Percentiles rank a stretch among this genome's conserved stretches.
phyloP scores from a whole-genome alignment of 2,329 filamentous ascomycete species.

The Xylogone sp. region DNA sequence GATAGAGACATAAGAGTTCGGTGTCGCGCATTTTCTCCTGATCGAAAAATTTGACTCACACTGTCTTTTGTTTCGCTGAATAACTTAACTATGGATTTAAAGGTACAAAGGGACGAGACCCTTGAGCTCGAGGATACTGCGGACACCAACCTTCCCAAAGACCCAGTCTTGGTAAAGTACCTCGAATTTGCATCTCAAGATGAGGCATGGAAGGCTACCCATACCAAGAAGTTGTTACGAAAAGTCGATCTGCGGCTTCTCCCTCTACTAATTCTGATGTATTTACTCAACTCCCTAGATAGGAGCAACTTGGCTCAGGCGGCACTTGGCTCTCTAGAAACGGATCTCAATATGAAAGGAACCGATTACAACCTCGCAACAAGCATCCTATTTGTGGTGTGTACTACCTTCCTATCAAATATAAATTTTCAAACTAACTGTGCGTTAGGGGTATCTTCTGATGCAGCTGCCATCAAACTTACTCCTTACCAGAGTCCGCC shows the following conservation, averaged over 20 bases:
- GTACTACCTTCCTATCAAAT: slow-evolving; percentile 1
- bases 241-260: slow-evolving; percentile 50
- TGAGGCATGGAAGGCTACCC: slow-evolving; percentile 25
- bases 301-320: slow-evolving; percentile 49
- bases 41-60: no score
- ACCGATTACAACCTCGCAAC: slow-evolving; percentile 55
- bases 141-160: no score
- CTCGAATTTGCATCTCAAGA: slow-evolving; percentile 25
- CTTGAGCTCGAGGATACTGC: no score
- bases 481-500: slow-evolving; percentile 38
- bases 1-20: no score
- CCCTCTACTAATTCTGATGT: slow-evolving; percentile 51
- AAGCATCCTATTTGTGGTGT: slow-evolving; percentile 50
- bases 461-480: slow-evolving; percentile 47
- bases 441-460: slow-evolving; percentile 34
- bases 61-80: no score
- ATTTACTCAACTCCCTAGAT: slow-evolving; percentile 53
- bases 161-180: slow-evolving; percentile 7
- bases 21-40: no score
- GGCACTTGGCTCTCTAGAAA: slow-evolving; percentile 48
- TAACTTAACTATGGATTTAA: no score
- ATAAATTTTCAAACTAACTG: not conserved
- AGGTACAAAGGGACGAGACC: no score
- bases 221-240: slow-evolving; percentile 32
- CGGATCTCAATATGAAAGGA: slow-evolving; percentile 48